Conservation (phyloP, 768 basidiomycete species). For the Epithele typhae region DNA sequence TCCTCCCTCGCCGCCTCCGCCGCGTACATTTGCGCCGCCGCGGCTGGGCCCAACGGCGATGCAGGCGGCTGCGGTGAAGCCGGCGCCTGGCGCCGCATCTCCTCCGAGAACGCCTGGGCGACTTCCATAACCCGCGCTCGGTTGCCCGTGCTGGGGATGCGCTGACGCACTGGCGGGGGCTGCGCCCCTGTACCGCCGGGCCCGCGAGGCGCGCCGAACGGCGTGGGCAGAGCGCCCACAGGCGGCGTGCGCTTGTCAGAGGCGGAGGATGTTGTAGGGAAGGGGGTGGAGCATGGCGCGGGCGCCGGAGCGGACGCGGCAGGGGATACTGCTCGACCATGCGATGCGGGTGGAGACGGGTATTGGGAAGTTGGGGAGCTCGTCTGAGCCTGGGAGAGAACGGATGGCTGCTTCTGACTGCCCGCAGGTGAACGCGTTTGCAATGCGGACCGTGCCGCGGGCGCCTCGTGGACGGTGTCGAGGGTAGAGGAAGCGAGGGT, state of each 20-base stretch:
- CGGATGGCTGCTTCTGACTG: background rate
- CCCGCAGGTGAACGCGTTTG: too few relatives aligned
- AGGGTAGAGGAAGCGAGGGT: background rate
- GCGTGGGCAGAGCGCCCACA: too few relatives aligned
- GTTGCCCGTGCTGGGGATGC: constrained; percentile 66
- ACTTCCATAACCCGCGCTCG: constrained; percentile 78
- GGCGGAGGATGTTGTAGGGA: too few relatives aligned
- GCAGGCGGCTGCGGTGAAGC: constrained; percentile 3
- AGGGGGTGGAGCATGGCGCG: constrained; percentile 1
- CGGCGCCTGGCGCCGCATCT: constrained; percentile 1
- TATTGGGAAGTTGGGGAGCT: constrained; percentile 3
- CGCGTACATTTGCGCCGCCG: too few relatives aligned
- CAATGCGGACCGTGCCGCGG: constrained; percentile 3
- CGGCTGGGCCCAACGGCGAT: too few relatives aligned
- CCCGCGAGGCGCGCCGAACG: too few relatives aligned
- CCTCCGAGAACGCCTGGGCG: constrained; percentile 47
- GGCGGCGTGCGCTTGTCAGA: too few relatives aligned
- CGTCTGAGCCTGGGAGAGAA: background rate
- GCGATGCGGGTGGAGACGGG: constrained; percentile 8
- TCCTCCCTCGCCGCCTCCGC: background rate
- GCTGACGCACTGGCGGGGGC: constrained; percentile 31
- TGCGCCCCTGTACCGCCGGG: background rate
- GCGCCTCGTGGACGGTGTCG: constrained; percentile 7
- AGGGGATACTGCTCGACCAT: background rate
- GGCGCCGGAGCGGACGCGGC: background rate